phyloP scores from a whole-genome alignment of 139 green algal genomes.

The Limnomonas spitsbergensis region DNA sequence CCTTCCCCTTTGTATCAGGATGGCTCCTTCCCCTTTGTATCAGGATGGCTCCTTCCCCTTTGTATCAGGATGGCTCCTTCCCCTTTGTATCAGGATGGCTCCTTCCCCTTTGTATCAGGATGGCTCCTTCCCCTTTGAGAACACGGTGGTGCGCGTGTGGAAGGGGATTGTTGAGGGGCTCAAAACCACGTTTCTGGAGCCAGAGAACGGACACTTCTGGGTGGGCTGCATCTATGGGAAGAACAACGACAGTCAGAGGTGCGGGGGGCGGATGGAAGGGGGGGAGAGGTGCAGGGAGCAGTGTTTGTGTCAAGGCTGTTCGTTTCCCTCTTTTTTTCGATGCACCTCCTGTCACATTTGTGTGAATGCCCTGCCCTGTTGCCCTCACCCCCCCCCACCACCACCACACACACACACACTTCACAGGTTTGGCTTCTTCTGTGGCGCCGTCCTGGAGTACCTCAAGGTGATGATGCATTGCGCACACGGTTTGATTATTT shows the following conservation, averaged over 20 bases:
- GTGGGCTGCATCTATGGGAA: slow-evolving; percentile 77
- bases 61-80: too few species aligned
- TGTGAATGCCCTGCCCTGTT: not conserved
- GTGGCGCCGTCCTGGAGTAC: slow-evolving; percentile 79
- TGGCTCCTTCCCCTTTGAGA: slow-evolving; percentile 60
- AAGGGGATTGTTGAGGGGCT: slow-evolving; percentile 70
- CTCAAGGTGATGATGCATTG: slow-evolving; percentile 44
- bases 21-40: too few species aligned
- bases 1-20: too few species aligned
- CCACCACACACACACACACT: too few species aligned
- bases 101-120: too few species aligned
- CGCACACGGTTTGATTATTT: too few species aligned
- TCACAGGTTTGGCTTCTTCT: slow-evolving; percentile 86
- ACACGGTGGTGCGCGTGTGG: slow-evolving; percentile 57
- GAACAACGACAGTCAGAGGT: slow-evolving; percentile 66
- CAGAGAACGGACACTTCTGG: slow-evolving; percentile 77
- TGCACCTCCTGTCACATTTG: not conserved
- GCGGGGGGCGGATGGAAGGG: not conserved
- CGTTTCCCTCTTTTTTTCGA: too few species aligned
- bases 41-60: too few species aligned
- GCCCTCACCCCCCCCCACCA: too few species aligned
- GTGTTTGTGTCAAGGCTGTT: too few species aligned
- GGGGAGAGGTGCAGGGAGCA: too few species aligned
- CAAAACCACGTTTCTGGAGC: slow-evolving; percentile 69
- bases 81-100: too few species aligned